These are phyloP conservation scores for Leccinum longicurvipes DNA, from an alignment of 768 basidiomycete genomes.

Conservation along the genomic window DNA sequence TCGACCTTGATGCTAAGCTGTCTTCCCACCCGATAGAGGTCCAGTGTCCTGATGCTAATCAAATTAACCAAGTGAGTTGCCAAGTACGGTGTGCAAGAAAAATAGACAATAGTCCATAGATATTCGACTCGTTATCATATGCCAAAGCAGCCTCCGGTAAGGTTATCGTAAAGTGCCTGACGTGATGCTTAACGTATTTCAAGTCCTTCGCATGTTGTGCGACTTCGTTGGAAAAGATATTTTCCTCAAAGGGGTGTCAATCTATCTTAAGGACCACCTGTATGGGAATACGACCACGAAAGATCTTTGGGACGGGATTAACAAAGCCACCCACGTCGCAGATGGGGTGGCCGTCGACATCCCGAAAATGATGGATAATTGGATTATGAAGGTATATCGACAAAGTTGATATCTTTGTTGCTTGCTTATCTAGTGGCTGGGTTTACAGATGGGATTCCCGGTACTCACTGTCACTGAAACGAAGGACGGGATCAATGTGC, in stretches of 20 bases:
- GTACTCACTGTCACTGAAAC: constrained; percentile 83
- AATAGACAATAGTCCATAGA: constrained; percentile 40
- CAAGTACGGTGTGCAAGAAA: neutral
- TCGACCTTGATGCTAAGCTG: constrained; percentile 76
- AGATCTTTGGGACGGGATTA: constrained; percentile 87
- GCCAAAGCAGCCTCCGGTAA: constrained; percentile 77
- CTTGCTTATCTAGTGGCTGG: neutral
- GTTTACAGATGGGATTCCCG: constrained; percentile 73
- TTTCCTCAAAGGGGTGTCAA: constrained; percentile 85
- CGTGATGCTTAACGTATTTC: neutral
- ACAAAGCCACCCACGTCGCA: constrained; percentile 56
- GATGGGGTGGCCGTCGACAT: constrained; percentile 49
- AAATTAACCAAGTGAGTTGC: constrained; percentile 64
- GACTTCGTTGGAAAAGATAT: constrained; percentile 84
- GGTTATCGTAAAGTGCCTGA: constrained; percentile 6
- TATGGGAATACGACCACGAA: constrained; percentile 83
- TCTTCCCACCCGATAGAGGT: constrained; percentile 95
- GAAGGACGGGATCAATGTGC: constrained; percentile 65
- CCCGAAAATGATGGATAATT: constrained; percentile 81
- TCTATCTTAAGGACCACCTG: constrained; percentile 86
- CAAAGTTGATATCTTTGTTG: neutral
- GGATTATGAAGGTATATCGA: constrained; percentile 69
- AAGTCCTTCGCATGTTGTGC: constrained; percentile 92
- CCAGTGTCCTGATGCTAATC: constrained; percentile 80
- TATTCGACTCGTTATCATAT: constrained; percentile 87